phyloP scores from a whole-genome alignment of 1,284 basidiomycete species.

The Malassezia psittaci region DNA sequence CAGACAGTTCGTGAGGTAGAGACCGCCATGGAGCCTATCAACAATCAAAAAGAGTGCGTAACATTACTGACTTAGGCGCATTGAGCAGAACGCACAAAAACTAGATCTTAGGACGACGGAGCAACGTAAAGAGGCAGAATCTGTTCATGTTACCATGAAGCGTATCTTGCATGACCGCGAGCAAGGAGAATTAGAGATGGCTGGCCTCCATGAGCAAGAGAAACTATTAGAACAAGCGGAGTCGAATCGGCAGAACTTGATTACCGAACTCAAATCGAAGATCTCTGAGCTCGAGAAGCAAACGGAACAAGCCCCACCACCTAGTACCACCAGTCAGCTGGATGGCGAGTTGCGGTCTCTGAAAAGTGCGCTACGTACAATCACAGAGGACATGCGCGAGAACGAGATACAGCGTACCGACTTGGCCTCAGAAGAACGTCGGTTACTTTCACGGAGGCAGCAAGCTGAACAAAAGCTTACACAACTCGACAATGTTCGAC shows the following conservation, averaged over 20 bases:
- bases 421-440: slow-evolving; percentile 4
- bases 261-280: slow-evolving; percentile 19
- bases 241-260: slow-evolving; percentile 20
- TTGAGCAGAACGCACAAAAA: slow-evolving; percentile 18
- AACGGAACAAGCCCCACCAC: slow-evolving; percentile 19
- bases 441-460: slow-evolving; percentile 19
- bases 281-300: slow-evolving; percentile 21
- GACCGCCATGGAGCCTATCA: slow-evolving; percentile 1
- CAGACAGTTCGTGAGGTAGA: neutral
- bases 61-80: neutral
- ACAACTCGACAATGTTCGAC: slow-evolving; percentile 27
- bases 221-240: slow-evolving; percentile 20
- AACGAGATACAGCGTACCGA: slow-evolving; percentile 17
- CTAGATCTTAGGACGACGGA: slow-evolving; percentile 13
- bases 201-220: slow-evolving; percentile 19
- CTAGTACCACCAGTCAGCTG: slow-evolving; percentile 18
- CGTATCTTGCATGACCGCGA: slow-evolving; percentile 17
- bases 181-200: slow-evolving; percentile 20
- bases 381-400: slow-evolving; percentile 18
- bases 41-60: slow-evolving; percentile 2
- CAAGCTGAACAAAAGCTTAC: slow-evolving; percentile 20
- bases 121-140: slow-evolving; percentile 13
- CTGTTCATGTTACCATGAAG: slow-evolving; percentile 14
- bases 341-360: slow-evolving; percentile 9
- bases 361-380: slow-evolving; percentile 15